Evolutionary conservation across 257 asterid species (phyloP).

Genomic region (Solanum sparsipilum): DNA sequence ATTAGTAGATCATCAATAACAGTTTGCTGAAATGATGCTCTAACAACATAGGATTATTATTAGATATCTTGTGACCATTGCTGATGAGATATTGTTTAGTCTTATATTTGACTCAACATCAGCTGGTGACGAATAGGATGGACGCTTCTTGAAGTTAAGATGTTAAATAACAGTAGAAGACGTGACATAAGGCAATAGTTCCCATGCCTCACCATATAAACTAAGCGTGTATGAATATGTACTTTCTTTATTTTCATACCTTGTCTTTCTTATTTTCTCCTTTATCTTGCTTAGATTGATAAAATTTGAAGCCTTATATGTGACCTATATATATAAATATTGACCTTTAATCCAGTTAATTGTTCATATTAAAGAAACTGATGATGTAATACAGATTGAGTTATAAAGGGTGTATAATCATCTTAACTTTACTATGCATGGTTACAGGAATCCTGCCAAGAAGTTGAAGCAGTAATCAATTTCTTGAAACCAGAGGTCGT

Average conservation of each 20-base stretch:
- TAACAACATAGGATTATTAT: background rate
- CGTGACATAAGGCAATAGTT: background rate
- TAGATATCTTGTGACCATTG: background rate
- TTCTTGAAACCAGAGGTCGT: conserved; percentile 70
- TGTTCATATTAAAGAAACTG: background rate
- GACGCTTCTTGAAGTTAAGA: background rate
- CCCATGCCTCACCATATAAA: background rate
- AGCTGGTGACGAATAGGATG: background rate
- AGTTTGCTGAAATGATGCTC: background rate
- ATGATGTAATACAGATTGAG: background rate
- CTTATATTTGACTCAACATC: background rate
- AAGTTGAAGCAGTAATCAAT: conserved; percentile 76
- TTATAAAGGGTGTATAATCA: background rate
- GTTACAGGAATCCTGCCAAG: conserved; percentile 78
- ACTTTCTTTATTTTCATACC: background rate
- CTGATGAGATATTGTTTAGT: background rate
- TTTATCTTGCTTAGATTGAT: background rate
- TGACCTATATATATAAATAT: background rate
- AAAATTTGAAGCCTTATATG: background rate
- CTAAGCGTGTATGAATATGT: background rate
- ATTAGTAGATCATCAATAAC: background rate
- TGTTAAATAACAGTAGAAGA: background rate
- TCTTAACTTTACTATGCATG: background rate
- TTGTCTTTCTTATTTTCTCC: background rate
- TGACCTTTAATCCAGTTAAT: background rate